Evolutionary conservation across 805 yeast genomes (phyloP).

Genomic region (Tetrapisispora nanseiensis): DNA sequence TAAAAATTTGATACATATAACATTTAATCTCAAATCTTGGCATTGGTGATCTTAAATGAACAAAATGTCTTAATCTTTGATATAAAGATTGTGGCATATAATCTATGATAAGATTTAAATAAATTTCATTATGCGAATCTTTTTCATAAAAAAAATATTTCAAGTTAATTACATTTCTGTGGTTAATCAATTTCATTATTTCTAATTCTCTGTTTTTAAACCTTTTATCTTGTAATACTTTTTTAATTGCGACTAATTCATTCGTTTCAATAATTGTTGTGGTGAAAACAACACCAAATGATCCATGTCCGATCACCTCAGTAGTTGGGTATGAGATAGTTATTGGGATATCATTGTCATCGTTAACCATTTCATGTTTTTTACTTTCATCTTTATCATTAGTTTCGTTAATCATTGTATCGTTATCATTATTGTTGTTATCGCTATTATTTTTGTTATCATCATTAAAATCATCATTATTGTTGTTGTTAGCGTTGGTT

Average conservation of each 20-base stretch:
- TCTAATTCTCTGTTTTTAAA: conserved; percentile 92
- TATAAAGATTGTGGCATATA: conserved; percentile 93
- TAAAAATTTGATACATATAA: conserved; percentile 65
- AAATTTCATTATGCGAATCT: conserved; percentile 45
- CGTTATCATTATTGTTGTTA: background rate
- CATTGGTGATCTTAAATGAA: conserved; percentile 65
- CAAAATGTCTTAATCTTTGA: conserved; percentile 80
- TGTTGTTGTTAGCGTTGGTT: no score
- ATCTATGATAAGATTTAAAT: conserved; percentile 82
- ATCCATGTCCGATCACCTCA: conserved; percentile 95
- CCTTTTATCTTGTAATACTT: conserved; percentile 91
- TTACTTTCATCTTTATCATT: no score
- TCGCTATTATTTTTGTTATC: background rate
- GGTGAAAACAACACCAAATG: conserved; percentile 97
- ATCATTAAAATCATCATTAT: background rate
- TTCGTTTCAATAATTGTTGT: conserved; percentile 66
- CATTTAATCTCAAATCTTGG: conserved; percentile 82
- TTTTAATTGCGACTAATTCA: conserved; percentile 82
- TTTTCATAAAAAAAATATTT: conserved; percentile 82
- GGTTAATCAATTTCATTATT: conserved; percentile 84
- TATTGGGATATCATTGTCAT: conserved; percentile 9
- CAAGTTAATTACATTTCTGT: conserved; percentile 79
- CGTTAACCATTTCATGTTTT: no score
- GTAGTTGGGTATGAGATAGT: conserved; percentile 69
- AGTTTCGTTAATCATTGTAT: background rate